These are phyloP conservation scores for Punctularia strigosozonata DNA, from an alignment of 768 basidiomycete species.

Conservation along the genomic window DNA sequence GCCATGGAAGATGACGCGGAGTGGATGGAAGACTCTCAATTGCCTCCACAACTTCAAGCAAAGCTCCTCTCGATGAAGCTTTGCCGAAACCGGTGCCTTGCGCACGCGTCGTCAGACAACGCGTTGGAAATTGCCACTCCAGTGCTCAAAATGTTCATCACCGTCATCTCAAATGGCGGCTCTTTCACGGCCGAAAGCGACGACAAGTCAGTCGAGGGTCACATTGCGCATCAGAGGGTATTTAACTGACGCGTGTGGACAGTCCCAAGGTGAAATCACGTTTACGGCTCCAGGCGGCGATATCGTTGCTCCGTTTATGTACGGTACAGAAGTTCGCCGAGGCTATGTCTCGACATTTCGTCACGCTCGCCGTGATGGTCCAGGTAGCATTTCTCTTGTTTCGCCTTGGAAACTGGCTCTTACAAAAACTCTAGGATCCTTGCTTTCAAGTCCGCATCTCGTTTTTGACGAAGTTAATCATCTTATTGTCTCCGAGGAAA, in stretches of 20 bases:
- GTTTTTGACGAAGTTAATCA: slow-evolving; percentile 67
- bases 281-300: slow-evolving; percentile 72
- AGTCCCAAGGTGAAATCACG: slow-evolving; percentile 60
- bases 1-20: slow-evolving; percentile 53
- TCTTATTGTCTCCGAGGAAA: slow-evolving; percentile 50
- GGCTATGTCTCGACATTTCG: slow-evolving; percentile 48
- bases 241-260: slow-evolving; percentile 8
- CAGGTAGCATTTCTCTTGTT: slow-evolving; percentile 43
- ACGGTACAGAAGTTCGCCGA: slow-evolving; percentile 44
- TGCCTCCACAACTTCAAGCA: slow-evolving; percentile 48
- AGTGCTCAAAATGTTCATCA: slow-evolving; percentile 63
- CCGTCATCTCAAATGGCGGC: slow-evolving; percentile 60
- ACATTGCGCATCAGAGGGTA: slow-evolving; percentile 1
- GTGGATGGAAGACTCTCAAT: slow-evolving; percentile 62
- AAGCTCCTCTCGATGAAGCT: slow-evolving; percentile 74
- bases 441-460: slow-evolving; percentile 74
- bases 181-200: slow-evolving; percentile 41
- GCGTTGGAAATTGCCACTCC: slow-evolving; percentile 63
- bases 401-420: slow-evolving; percentile 3
- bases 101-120: slow-evolving; percentile 44
- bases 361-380: slow-evolving; percentile 56
- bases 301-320: slow-evolving; percentile 70
- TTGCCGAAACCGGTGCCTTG: slow-evolving; percentile 68
- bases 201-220: slow-evolving; percentile 32
- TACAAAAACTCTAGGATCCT: slow-evolving; percentile 46